These are phyloP conservation scores for Pyrenochaeta sp. DNA, from an alignment of 2,329 filamentous ascomycete species.

Conservation along the genomic window DNA sequence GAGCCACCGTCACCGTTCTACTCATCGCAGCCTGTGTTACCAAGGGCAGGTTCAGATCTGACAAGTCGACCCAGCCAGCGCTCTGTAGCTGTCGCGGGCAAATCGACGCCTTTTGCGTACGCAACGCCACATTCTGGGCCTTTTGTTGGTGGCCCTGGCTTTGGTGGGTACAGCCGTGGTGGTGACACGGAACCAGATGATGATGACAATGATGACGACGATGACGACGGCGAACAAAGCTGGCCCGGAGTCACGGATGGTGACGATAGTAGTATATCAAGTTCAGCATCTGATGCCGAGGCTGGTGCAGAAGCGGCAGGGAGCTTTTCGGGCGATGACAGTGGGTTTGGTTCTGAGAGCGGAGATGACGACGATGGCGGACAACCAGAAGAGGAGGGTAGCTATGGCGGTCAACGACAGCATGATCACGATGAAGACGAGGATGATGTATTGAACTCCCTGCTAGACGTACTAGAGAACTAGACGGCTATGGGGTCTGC, in stretches of 20 bases:
- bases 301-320: constrained; percentile 39
- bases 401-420: constrained; percentile 11
- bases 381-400: constrained; percentile 17
- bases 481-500: constrained; percentile 2
- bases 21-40: constrained; percentile 39
- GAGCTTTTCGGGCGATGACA: constrained; percentile 47
- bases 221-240: constrained; percentile 39
- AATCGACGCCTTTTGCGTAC: constrained; percentile 71
- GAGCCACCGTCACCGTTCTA: constrained; percentile 55
- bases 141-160: constrained; percentile 39
- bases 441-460: constrained; percentile 31
- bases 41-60: constrained; percentile 42
- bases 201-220: constrained; percentile 41
- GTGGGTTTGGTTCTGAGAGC: constrained; percentile 40
- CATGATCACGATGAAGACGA: constrained; percentile 18
- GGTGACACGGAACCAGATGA: constrained; percentile 48
- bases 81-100: constrained; percentile 36
- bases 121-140: constrained; percentile 73
- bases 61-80: constrained; percentile 56
- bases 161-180: constrained; percentile 32
- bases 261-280: constrained; percentile 37
- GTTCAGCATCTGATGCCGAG: constrained; percentile 24
- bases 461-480: constrained; percentile 29
- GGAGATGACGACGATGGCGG: constrained; percentile 29
- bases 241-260: constrained; percentile 39